Base-by-base conservation (phyloP, 257 asterid species). In the Ilex aquifolium region DNA sequence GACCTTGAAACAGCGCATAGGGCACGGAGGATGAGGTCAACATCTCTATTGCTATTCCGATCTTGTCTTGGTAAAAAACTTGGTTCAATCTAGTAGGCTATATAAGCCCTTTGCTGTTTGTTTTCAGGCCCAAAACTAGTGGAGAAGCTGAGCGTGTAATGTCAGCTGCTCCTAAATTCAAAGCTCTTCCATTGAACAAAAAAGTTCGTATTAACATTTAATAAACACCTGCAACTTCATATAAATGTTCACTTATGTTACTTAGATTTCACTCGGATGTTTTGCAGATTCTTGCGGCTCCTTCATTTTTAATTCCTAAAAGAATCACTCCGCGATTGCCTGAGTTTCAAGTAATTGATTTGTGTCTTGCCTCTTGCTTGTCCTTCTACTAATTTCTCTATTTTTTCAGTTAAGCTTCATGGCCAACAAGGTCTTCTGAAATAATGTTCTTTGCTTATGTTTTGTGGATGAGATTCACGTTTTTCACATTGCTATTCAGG, bases 121-220 rank as follows among this genome's bases (percentile, higher is more conserved):
- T 15, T 72, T 68, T 71, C 90, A 91, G 96, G 80, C 72, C 81
- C 66, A 88, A 76, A 74, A 66, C 70, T 69, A 74, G 44, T 73
- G 77, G 74, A 65, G 88, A 82, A 70, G 40, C 71, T 60, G 87
- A 79, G 65, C 78, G 70, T 31, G 73, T 42, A 53, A 64, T 76
- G 30, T 71, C 91, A 67, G 61, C 80, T 65, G 61, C 80, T 65
- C 82, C 79, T 57, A 77, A 79, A 84, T 91, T 91, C 79, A 91
- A 78, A 76, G 96, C 96, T 72, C 95, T 79, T 73, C 98, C 98
- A 31, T 71, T 91, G 50, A 91, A 91, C 69, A 85, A 79, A 88
- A 91, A 86, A 82, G 98, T 88, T 51, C 32, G 91, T 77, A 57
- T 39, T 15, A 7, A n/a, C 17, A n/a, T 7, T 49, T 49, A 12